Base-by-base conservation (phyloP, 148 eudicot genomes). In the Fagopyrum esculentum region DNA sequence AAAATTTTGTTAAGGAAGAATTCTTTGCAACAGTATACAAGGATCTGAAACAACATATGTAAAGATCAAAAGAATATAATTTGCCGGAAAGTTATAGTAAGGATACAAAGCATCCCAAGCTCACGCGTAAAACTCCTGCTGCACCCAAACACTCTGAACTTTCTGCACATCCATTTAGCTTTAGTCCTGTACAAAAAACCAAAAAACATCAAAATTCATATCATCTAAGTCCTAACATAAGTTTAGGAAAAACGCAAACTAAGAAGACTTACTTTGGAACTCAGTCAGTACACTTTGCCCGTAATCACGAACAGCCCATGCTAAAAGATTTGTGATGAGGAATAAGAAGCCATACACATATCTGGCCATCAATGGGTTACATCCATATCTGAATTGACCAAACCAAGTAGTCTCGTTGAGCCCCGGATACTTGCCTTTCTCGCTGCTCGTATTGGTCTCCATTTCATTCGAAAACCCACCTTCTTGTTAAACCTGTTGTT, bases 311-410 rank as follows among this genome's bases (percentile, higher is more conserved):
- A 88, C 79, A 22, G 85, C 90, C 97, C 95, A 92, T 2, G 97
- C 97, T 70, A 92, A 83, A 80, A 92, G 82, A 80, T 89, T 92
- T 4, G 91, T 83, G 46, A 88, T 76, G 26, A 92, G 91, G 83
- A 92, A 92, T 75, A 92, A 79, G 73, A 92, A 73, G 47, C 93
- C 87, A 44, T 92, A 92, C 26, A 87, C 86, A 82, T 92, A 92
- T 90, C 97, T 84, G 16, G 97, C 97, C 95, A 92, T 90, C 91
- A 85, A 92, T 29, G 97, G 97, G 81, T 92, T 92, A 29, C 89
- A 86, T 35, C 97, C 97, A 79, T 76, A 74, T 3, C 78, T 81
- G 57, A 92, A 92, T 51, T 92, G 97, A 57, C 78, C 77, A 72
- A 83, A 90, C 92, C 95, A 92, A 49, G 95, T 74, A 9, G 91